These are phyloP conservation scores for Venturia aucupariae DNA, from an alignment of 2,329 filamentous ascomycete genomes.

Conservation along the genomic window DNA sequence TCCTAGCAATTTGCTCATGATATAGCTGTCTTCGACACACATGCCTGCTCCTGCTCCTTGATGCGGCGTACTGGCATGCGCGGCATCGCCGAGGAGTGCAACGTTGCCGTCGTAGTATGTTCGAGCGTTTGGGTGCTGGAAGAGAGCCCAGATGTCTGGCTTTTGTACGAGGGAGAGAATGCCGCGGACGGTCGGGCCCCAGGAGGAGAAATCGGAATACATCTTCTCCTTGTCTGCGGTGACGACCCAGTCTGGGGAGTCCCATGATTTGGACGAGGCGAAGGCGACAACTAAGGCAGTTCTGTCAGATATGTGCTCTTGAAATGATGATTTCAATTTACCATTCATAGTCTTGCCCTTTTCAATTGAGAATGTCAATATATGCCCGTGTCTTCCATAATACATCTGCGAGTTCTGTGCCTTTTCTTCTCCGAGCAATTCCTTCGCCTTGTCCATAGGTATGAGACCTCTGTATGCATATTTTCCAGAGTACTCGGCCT, in stretches of 20 bases:
- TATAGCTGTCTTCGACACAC: conserved; percentile 29
- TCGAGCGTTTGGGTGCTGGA: conserved; percentile 26
- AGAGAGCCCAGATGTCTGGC: conserved; percentile 25
- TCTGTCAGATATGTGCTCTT: not conserved
- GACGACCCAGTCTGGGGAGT: conserved; percentile 31
- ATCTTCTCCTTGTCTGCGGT: conserved; percentile 34
- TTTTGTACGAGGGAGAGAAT: conserved; percentile 40
- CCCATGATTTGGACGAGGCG: conserved; percentile 36
- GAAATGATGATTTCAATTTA: conserved; percentile 16
- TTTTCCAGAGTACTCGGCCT: conserved; percentile 46
- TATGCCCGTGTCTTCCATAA: conserved; percentile 47
- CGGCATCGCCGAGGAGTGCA: conserved; percentile 30
- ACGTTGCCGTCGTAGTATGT: conserved; percentile 28
- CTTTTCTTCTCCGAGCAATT: conserved; percentile 40
- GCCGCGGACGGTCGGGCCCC: conserved; percentile 31
- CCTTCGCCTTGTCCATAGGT: conserved; percentile 46
- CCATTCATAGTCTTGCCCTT: conserved; percentile 48
- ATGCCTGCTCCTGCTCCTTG: conserved; percentile 32
- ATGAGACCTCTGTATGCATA: conserved; percentile 55
- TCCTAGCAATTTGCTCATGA: conserved; percentile 13
- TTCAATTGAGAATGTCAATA: conserved; percentile 53
- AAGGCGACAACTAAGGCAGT: conserved; percentile 35
- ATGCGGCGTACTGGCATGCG: conserved; percentile 30
- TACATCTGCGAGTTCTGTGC: conserved; percentile 36
- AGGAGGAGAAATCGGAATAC: conserved; percentile 31